A percentile compares a stretch with the other conserved stretches of the same genome.
Conservation (phyloP, 2,329 filamentous ascomycete species). For the Torrubiellomyces zombiae region DNA sequence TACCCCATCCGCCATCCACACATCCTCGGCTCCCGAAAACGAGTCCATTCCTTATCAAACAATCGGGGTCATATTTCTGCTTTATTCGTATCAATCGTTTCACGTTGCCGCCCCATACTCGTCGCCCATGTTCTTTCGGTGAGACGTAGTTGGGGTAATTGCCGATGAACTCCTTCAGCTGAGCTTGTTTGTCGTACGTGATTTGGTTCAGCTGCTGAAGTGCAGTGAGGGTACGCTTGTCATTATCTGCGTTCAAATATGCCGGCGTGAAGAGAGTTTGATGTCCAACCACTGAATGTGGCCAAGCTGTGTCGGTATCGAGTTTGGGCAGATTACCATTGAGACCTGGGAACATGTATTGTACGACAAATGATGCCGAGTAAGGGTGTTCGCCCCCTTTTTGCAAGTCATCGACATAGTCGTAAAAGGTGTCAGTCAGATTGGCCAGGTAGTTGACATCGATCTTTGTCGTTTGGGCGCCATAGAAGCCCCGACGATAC, state of each 20-base stretch:
- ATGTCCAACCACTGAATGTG: not conserved
- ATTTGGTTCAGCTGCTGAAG: not conserved
- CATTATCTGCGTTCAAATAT: not conserved
- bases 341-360: conserved; percentile 1
- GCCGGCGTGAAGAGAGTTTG: conserved; percentile 1
- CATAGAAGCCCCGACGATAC: conserved; percentile 1
- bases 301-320: not conserved
- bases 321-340: not conserved
- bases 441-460: conserved; percentile 1
- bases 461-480: not conserved
- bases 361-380: not conserved
- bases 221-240: not conserved
- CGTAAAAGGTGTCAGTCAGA: not conserved
- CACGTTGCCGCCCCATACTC: conserved; percentile 1
- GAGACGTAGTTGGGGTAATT: conserved; percentile 1
- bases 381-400: conserved; percentile 1
- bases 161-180: not conserved
- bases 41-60: not conserved
- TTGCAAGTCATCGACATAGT: not conserved
- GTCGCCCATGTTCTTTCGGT: not conserved
- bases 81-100: not conserved
- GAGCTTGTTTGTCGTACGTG: not conserved
- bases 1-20: not conserved
- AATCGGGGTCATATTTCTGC: conserved; percentile 1
- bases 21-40: not conserved